A percentile compares a stretch with the other conserved stretches of the same genome.
Evolutionary conservation across 106 monocot species (phyloP).

Genomic region (Phalaenopsis equestris): DNA sequence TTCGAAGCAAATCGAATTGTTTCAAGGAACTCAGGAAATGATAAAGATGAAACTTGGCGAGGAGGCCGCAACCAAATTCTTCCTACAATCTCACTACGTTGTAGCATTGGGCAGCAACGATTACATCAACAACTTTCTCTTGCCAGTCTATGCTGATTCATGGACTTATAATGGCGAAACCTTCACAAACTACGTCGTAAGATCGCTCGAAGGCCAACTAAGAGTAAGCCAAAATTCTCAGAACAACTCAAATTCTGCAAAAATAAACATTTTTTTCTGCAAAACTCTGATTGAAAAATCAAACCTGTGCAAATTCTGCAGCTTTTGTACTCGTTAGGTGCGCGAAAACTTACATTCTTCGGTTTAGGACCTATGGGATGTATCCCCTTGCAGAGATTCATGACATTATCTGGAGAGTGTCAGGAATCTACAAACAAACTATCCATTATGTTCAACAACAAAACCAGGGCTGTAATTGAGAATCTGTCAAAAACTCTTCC

Average conservation of each 20-base stretch:
- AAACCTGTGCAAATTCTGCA: conserved; percentile 5
- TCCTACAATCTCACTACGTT: conserved; percentile 52
- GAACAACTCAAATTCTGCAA: neutral
- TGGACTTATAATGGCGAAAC: conserved; percentile 61
- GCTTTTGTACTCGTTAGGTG: conserved; percentile 59
- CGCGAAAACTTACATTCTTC: conserved; percentile 61
- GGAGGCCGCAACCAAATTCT: conserved; percentile 50
- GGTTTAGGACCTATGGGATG: conserved; percentile 97
- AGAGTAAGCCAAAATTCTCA: conserved; percentile 20
- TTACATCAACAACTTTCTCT: conserved; percentile 94
- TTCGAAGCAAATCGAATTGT: conserved; percentile 90
- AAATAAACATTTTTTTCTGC: neutral
- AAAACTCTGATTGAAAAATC: neutral
- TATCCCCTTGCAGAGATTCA: conserved; percentile 74
- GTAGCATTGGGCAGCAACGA: conserved; percentile 88
- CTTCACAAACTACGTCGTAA: conserved; percentile 55
- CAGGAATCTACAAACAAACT: conserved; percentile 77
- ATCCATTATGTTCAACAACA: conserved; percentile 52
- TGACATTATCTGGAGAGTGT: conserved; percentile 52
- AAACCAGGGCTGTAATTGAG: conserved; percentile 22
- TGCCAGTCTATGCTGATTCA: conserved; percentile 74
- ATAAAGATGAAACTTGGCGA: conserved; percentile 62
- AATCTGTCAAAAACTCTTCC: conserved; percentile 47
- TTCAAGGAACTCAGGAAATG: conserved; percentile 71
- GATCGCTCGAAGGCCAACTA: conserved; percentile 55